Conservation (phyloP, 2,329 filamentous ascomycete genomes). For the Calonectria hongkongensis region DNA sequence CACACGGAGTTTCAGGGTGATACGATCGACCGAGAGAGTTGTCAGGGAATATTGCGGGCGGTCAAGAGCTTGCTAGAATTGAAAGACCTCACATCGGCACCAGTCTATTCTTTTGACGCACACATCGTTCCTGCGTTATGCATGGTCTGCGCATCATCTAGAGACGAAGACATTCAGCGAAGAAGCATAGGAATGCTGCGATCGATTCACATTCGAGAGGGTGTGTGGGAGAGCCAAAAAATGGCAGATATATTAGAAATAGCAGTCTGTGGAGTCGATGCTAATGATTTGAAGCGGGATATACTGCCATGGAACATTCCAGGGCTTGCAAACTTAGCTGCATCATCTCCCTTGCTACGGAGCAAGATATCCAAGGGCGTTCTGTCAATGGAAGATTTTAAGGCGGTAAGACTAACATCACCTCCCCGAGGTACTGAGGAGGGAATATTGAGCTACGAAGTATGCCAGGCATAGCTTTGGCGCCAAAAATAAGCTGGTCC, state of each 20-base stretch:
- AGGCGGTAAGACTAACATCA: not conserved
- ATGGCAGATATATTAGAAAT: not conserved
- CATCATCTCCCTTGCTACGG: not conserved
- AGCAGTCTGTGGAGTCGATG: not conserved
- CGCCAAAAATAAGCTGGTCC: not conserved
- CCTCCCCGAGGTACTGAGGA: not conserved
- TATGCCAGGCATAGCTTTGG: too few relatives aligned
- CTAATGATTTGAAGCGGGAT: not conserved
- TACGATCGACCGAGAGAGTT: not conserved
- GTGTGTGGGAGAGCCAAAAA: not conserved
- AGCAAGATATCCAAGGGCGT: not conserved
- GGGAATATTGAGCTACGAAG: too few relatives aligned
- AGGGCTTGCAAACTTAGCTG: not conserved
- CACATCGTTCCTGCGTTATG: not conserved
- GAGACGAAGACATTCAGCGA: not conserved
- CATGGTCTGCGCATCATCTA: not conserved
- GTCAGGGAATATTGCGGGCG: not conserved
- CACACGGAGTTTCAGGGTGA: not conserved
- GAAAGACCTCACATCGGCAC: not conserved
- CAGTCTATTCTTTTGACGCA: not conserved
- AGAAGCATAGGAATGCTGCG: not conserved
- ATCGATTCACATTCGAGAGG: not conserved
- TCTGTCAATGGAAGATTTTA: not conserved
- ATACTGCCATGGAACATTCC: conserved; percentile 3
- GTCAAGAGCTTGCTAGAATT: not conserved